Percentiles rank a stretch among this genome's conserved stretches.
phyloP scores from a whole-genome alignment of 371 early-diverging fungal genomes.

The Mucor racemosus region DNA sequence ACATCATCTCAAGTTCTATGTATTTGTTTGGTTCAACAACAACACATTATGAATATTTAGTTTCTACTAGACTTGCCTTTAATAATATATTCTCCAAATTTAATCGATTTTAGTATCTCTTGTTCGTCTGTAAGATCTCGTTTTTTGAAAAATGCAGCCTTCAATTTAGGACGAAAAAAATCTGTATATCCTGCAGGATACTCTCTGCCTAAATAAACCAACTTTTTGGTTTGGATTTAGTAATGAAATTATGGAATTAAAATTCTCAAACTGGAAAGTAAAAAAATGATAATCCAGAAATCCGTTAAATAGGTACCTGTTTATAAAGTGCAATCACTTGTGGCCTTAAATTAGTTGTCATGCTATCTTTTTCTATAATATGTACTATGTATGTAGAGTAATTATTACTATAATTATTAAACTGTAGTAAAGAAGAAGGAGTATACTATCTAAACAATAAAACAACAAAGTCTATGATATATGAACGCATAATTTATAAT shows the following conservation, averaged over 20 bases:
- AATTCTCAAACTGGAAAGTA: neutral
- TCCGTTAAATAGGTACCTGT: slow-evolving; percentile 37
- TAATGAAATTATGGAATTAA: too few species aligned
- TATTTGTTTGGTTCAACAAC: neutral
- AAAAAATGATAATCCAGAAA: neutral
- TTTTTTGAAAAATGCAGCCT: slow-evolving; percentile 71
- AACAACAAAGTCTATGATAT: neutral
- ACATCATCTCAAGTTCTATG: slow-evolving; percentile 74
- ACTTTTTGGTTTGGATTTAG: slow-evolving; percentile 30
- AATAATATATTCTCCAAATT: slow-evolving; percentile 66
- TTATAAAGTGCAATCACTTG: slow-evolving; percentile 60
- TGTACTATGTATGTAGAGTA: too few species aligned
- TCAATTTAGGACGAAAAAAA: slow-evolving; percentile 63
- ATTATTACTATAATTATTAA: neutral
- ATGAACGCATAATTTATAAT: slow-evolving; percentile 7
- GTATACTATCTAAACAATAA: too few species aligned
- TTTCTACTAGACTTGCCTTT: slow-evolving; percentile 49
- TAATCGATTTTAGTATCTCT: slow-evolving; percentile 67
- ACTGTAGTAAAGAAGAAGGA: slow-evolving; percentile 4
- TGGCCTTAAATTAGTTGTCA: slow-evolving; percentile 38
- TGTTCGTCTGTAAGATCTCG: slow-evolving; percentile 52
- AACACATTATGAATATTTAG: neutral
- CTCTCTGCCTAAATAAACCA: slow-evolving; percentile 65
- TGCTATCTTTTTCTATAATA: neutral
- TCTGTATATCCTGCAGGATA: slow-evolving; percentile 62